phyloP scores from a whole-genome alignment of 1,284 basidiomycete genomes.

The Ceratobasidium sp. region DNA sequence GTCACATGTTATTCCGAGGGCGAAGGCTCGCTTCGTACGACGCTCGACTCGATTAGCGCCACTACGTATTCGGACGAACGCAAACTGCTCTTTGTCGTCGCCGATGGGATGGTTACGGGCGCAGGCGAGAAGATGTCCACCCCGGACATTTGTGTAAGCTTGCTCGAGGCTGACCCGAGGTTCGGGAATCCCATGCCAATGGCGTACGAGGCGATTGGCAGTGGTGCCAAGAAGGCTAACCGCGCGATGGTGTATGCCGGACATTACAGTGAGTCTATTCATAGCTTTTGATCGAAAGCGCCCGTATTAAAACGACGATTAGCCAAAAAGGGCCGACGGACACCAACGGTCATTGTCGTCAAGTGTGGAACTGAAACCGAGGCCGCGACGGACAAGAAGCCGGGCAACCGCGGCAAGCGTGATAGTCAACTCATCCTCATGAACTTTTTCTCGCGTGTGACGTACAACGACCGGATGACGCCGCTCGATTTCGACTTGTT shows the following conservation, averaged over 20 bases:
- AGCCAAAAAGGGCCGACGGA: conserved; percentile 91
- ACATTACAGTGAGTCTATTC: conserved; percentile 85
- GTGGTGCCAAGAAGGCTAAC: conserved; percentile 98
- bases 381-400: conserved; percentile 85
- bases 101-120: conserved; percentile 98
- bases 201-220: conserved; percentile 99
- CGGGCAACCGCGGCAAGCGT: conserved; percentile 97
- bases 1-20: conserved; percentile 99
- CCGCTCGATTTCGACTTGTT: conserved; percentile 99
- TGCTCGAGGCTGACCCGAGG: conserved; percentile 99
- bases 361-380: conserved; percentile 95
- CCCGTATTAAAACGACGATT: conserved; percentile 95
- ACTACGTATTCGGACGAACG: conserved; percentile 99
- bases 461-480: conserved; percentile 98
- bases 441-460: conserved; percentile 99
- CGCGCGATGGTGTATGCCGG: conserved; percentile 99
- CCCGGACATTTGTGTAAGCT: conserved; percentile 92
- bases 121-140: conserved; percentile 87
- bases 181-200: conserved; percentile 95
- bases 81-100: conserved; percentile 95
- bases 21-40: conserved; percentile 89
- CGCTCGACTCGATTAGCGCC: conserved; percentile 94
- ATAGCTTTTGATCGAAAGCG: background rate
- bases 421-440: conserved; percentile 99
- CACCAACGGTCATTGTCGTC: conserved; percentile 94